Conservation (phyloP, 192 early-diverging fungal species). For the Geranomyces variabilis region DNA sequence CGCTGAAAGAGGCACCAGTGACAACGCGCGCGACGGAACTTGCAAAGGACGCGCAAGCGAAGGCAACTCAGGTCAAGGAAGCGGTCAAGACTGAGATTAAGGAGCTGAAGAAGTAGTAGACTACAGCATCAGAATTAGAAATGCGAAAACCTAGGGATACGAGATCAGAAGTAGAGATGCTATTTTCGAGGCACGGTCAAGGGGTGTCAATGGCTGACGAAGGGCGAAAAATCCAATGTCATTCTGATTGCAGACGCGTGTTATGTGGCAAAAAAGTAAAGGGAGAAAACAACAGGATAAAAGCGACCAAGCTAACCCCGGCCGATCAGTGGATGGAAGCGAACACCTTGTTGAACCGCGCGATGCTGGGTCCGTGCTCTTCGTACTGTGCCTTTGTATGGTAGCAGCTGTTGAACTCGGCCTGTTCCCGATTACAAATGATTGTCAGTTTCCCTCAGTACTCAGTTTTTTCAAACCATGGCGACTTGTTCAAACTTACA, state of each 20-base stretch:
- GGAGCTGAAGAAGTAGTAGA: not conserved
- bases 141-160: no score
- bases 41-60: not conserved
- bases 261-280: no score
- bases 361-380: conserved; percentile 94
- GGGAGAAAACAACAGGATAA: no score
- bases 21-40: not conserved
- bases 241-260: no score
- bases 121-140: no score
- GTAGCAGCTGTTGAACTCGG: conserved; percentile 88
- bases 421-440: conserved; percentile 41
- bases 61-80: conserved; percentile 4
- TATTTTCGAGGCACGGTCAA: no score
- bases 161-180: no score
- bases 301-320: no score
- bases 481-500: conserved; percentile 48
- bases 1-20: conserved; percentile 10
- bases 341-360: conserved; percentile 91
- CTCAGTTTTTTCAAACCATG: not conserved
- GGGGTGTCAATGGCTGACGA: no score
- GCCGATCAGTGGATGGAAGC: conserved; percentile 51
- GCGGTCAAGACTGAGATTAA: conserved; percentile 3
- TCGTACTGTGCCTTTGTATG: conserved; percentile 99
- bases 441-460: not conserved
- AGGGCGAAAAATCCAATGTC: no score